Base-by-base conservation (phyloP, 352 stramenopile species). In the Phytopythium delawarense region DNA sequence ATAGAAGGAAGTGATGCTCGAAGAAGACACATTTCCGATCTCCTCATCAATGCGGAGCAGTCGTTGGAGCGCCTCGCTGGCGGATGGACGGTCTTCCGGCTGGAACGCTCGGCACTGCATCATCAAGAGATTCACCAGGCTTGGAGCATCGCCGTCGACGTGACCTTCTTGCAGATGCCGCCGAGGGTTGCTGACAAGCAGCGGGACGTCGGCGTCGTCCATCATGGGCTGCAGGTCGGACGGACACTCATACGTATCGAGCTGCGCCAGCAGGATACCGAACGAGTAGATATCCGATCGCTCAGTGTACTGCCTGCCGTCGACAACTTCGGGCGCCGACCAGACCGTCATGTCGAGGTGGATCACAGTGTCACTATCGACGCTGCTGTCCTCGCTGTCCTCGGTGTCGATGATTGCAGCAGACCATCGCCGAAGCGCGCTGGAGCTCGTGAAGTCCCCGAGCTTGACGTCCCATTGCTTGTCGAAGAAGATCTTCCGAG, bases 271-370 rank as follows among this genome's bases (percentile, higher is more conserved):
- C 39, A 81, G 51, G 16, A 81, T 64, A 12, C 73, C 73, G 25
- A 81, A 75, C 45, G 73, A 81, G 60, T 81, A 81, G 40, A 81
- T 75, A 53, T 81, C 73, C 0, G 73, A 66, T 53, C 78, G 77
- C 16, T 73, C 69, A 21, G 74, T 81, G 56, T 79, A 81, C 52
- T 79, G 74, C 18, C 71, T 71, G 1, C 73, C 73, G 30, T 81
- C 73, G 4, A 81, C 63, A 5, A 81, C 73, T 30, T 81, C 73
- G 1, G 73, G 70, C 0, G 73, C 71, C 12, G 74, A 78, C 74
- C 71, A 82, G 32, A 82, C 70, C 0, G 61, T 82, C 74, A 82
- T 82, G 35, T 82, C 71, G 59, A 82, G 74, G 42, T 69, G 74
- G 56, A 82, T 66, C 11, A 74, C 67, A 9, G 66, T 62, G 6